These are phyloP conservation scores for Suhomyces tanzawaensis DNA, from an alignment of 805 yeast species.

Conservation along the genomic window DNA sequence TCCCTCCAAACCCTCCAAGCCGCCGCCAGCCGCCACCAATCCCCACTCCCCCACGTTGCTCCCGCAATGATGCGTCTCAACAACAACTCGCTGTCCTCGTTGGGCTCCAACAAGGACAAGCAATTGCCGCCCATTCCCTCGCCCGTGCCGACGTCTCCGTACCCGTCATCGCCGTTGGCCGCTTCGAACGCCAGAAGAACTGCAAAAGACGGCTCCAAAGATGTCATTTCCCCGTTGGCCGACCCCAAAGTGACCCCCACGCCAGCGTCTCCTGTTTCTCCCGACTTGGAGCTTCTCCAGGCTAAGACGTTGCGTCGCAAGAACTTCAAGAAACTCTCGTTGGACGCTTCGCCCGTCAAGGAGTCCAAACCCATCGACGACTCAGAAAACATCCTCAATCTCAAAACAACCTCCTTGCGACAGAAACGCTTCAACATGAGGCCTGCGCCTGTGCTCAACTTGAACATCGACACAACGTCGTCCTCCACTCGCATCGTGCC, in stretches of 20 bases:
- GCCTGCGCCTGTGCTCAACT: conserved; percentile 31
- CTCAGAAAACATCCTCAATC: neutral
- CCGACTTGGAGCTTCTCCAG: conserved; percentile 24
- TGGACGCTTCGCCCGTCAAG: conserved; percentile 15
- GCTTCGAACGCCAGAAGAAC: neutral
- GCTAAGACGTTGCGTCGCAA: conserved; percentile 39
- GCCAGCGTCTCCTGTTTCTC: neutral
- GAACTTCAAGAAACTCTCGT: conserved; percentile 37
- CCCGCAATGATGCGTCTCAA: conserved; percentile 15
- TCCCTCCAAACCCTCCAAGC: neutral
- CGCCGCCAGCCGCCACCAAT: neutral
- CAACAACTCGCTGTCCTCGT: conserved; percentile 21
- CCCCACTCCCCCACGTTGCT: neutral
- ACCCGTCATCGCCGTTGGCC: neutral
- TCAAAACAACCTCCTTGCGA: conserved; percentile 13
- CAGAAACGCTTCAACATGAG: conserved; percentile 21
- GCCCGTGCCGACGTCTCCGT: conserved; percentile 14
- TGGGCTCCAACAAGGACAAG: conserved; percentile 28
- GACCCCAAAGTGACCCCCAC: neutral
- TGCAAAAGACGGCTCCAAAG: neutral
- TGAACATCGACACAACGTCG: conserved; percentile 4
- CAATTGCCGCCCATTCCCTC: conserved; percentile 40
- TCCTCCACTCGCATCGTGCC: conserved; percentile 1
- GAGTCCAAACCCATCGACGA: conserved; percentile 4
- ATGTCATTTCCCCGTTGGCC: neutral